Evolutionary conservation across 2,329 filamentous ascomycete genomes (phyloP), one percentile per base, ranked within the genome.

Genomic region (Trichoderma sp.): DNA sequence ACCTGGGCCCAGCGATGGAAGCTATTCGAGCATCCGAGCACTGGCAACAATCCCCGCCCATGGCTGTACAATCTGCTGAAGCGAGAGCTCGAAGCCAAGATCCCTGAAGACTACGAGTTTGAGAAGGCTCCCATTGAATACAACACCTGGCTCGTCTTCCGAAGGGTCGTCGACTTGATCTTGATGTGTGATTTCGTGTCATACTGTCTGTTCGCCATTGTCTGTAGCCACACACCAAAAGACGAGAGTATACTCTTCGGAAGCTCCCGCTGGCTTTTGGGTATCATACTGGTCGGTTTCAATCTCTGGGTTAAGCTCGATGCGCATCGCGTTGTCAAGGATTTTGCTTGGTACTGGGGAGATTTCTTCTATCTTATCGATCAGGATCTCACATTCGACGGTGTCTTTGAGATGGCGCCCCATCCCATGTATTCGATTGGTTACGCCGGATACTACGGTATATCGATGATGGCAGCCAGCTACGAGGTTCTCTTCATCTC

Each of bases 301-400:
- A 99, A 98, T 81, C 87, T 98, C 26, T 98, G 96, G 95, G 96
- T 99, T 74, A 99, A 99, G 84, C 87, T 99, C 73, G 96, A 99
- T 82, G 96, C 96, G 23, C 96, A 99, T 82, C 89, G 96, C 73
- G 96, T 99, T 64, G 96, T 99, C 79, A 98, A 98, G 82, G 96
- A 99, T 82, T 99, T 95, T 84, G 96, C 96, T 32, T 99, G 96
- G 96, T 99, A 98, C 83, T 99, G 96, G 96, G 96, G 96, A 73
- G 96, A 99, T 82, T 98, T 98, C 84, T 99, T 98, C 86, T 99
- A 94, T 83, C 91, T 99, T 78, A 93, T 99, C 81, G 96, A 99
- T 82, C 95, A 98, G 83, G 94, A 97, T 79, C 86, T 99, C 80
- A 98, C 95, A 64, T 99, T 99, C 81, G 96, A 99, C 79, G 96